phyloP scores from a whole-genome alignment of 2,329 filamentous ascomycete species.

The Hypoxylon rubiginosum region DNA sequence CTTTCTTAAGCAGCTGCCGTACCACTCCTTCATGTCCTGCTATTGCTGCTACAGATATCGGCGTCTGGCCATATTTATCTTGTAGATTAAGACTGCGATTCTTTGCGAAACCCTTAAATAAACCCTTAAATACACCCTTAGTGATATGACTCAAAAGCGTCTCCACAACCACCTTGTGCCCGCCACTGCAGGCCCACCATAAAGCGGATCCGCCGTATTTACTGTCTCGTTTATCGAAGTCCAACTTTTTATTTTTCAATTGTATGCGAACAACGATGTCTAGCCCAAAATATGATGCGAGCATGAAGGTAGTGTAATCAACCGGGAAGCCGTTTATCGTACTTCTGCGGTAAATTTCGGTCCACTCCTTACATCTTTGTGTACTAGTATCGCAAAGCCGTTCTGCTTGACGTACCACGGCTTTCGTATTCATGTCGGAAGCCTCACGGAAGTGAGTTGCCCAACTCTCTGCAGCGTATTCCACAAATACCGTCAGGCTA shows the following conservation, averaged over 20 bases:
- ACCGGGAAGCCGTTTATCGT: not conserved
- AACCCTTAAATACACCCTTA: not conserved
- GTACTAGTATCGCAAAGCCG: conserved; percentile 5
- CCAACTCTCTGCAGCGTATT: conserved; percentile 32
- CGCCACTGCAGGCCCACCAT: conserved; percentile 22
- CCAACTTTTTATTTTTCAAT: not conserved
- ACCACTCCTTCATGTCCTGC: not conserved
- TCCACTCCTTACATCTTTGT: conserved; percentile 10
- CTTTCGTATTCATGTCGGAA: not conserved
- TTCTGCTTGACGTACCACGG: not conserved
- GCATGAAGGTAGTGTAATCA: conserved; percentile 15
- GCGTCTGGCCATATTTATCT: not conserved
- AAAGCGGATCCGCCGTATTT: conserved; percentile 17
- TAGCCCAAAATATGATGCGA: conserved; percentile 34
- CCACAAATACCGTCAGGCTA: conserved; percentile 3
- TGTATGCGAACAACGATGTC: conserved; percentile 10
- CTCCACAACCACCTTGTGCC: conserved; percentile 12
- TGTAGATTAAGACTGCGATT: not conserved
- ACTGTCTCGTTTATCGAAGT: not conserved
- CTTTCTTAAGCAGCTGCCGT: conserved; percentile 5
- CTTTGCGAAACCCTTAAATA: not conserved
- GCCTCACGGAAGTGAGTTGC: conserved; percentile 21
- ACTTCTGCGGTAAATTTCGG: conserved; percentile 3
- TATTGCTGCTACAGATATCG: conserved; percentile 1
- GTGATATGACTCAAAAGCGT: not conserved